Conservation (phyloP, 2,329 filamentous ascomycete species). For the Fusarium equiseti region DNA sequence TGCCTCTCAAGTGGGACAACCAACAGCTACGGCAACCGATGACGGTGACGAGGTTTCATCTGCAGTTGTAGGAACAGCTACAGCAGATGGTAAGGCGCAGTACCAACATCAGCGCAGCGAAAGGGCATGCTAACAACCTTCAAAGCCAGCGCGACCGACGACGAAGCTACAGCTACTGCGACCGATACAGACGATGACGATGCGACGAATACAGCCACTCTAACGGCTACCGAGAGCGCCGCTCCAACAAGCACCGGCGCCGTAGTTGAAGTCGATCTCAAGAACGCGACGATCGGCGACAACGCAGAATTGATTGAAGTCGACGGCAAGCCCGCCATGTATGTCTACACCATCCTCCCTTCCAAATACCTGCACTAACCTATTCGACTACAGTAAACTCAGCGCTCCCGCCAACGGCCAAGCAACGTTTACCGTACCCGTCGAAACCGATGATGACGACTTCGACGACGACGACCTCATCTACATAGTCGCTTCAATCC, state of each 20-base stretch:
- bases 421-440: slow-evolving; percentile 22
- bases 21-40: slow-evolving; percentile 13
- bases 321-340: slow-evolving; percentile 32
- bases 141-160: slow-evolving; percentile 24
- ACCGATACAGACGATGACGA: slow-evolving; percentile 2
- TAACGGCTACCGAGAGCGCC: slow-evolving; percentile 18
- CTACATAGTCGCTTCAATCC: slow-evolving; percentile 33
- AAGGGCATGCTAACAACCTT: not conserved
- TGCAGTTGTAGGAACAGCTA: slow-evolving; percentile 13
- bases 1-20: slow-evolving; percentile 12
- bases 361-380: not conserved
- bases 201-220: slow-evolving; percentile 11
- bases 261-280: slow-evolving; percentile 22
- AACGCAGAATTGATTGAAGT: slow-evolving; percentile 29
- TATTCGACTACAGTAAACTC: slow-evolving; percentile 8
- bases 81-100: slow-evolving; percentile 22
- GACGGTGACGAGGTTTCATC: slow-evolving; percentile 9
- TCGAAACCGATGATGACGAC: slow-evolving; percentile 17
- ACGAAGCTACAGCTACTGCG: slow-evolving; percentile 10
- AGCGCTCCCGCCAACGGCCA: slow-evolving; percentile 30
- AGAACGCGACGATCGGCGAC: slow-evolving; percentile 31
- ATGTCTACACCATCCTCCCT: not conserved
- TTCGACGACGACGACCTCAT: slow-evolving; percentile 24
- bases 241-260: slow-evolving; percentile 20
- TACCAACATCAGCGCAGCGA: not conserved